Base-by-base conservation (phyloP, 805 yeast genomes). In the Candida lessepsii region DNA sequence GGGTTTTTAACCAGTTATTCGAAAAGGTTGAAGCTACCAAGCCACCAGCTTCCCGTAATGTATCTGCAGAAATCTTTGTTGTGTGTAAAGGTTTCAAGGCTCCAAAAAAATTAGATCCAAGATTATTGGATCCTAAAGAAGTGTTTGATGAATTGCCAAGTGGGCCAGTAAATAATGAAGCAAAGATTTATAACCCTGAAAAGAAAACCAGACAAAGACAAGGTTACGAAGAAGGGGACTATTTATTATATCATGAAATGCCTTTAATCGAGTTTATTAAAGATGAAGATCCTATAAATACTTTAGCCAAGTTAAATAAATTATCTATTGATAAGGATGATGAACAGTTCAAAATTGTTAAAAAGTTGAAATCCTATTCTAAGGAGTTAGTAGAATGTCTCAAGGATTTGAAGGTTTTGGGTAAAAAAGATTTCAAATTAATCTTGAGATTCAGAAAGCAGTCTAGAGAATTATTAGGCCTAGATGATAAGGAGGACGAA, bases 41-140 rank as follows among this genome's bases (percentile, higher is more conserved):
- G 59, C 99, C 99, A 6, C 98, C 99, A 7, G 90, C 98, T 7
- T 89, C 97, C 27, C 90, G 99, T 81, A 89, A 88, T 64, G 99
- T 93, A 24, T 91, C 98, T 59, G 99, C 99, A 2, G 99, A 93
- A 73, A 93, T 93, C 56, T 93, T 93, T 58, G 99, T 93, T 34
- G 97, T 90, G 26, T 93, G 99, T 67, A 82, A 82, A 61, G 95
- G 95, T 9, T 93, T 86, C 71, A 91, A 90, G 62, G 96, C 98
- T 10, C 99, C 99, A 35, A 87, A 90, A 61, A 88, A 85, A 60
- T 63, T 93, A 47, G 99, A 93, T 65, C 96, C 97, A 35, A 78
- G 95, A 55, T 71, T 93, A 41, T 70, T 93, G 45, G 99, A 93
- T 60, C 86, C 98, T 11, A 86, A 78, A 57, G 89, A 86, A 57